Conservation (phyloP, 2,329 filamentous ascomycete genomes). For the Trichocomaceae sp. region DNA sequence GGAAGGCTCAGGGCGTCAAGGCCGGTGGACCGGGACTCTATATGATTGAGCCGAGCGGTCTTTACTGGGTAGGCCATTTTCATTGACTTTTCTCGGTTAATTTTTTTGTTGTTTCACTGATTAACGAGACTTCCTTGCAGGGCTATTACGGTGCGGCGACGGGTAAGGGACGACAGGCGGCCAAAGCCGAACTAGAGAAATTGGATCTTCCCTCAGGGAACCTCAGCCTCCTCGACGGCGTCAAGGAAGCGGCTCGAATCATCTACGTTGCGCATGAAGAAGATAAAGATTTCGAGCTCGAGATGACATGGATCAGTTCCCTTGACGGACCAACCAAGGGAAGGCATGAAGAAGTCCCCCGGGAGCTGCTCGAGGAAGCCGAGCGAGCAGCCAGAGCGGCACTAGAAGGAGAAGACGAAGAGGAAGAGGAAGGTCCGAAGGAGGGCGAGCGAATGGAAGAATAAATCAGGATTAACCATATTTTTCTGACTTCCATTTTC, state of each 20-base stretch:
- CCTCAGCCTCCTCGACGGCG: slow-evolving; percentile 74
- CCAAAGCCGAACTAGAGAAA: slow-evolving; percentile 98
- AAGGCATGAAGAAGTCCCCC: slow-evolving; percentile 86
- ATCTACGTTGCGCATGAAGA: slow-evolving; percentile 98
- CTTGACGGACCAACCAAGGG: slow-evolving; percentile 83
- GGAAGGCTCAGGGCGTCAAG: slow-evolving; percentile 67
- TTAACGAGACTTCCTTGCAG: slow-evolving; percentile 31
- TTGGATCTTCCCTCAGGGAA: slow-evolving; percentile 73
- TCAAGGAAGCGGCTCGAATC: slow-evolving; percentile 94
- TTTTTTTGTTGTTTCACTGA: slow-evolving; percentile 17
- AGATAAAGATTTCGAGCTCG: slow-evolving; percentile 98
- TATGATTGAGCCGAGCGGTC: slow-evolving; percentile 96
- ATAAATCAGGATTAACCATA: slow-evolving; percentile 39
- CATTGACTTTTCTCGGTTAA: neutral
- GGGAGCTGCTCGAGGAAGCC: slow-evolving; percentile 82
- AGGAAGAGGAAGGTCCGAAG: slow-evolving; percentile 59
- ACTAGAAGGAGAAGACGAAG: slow-evolving; percentile 73
- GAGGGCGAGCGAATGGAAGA: slow-evolving; percentile 81
- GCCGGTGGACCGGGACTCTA: slow-evolving; percentile 89
- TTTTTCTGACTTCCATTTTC: neutral
- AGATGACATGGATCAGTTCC: slow-evolving; percentile 97
- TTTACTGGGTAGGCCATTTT: slow-evolving; percentile 67
- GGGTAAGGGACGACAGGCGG: slow-evolving; percentile 91
- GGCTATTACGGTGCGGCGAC: slow-evolving; percentile 98
- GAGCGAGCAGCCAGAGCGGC: slow-evolving; percentile 87